Evolutionary conservation across 2,329 filamentous ascomycete genomes (phyloP).

Genomic region (Biscogniauxia marginata): DNA sequence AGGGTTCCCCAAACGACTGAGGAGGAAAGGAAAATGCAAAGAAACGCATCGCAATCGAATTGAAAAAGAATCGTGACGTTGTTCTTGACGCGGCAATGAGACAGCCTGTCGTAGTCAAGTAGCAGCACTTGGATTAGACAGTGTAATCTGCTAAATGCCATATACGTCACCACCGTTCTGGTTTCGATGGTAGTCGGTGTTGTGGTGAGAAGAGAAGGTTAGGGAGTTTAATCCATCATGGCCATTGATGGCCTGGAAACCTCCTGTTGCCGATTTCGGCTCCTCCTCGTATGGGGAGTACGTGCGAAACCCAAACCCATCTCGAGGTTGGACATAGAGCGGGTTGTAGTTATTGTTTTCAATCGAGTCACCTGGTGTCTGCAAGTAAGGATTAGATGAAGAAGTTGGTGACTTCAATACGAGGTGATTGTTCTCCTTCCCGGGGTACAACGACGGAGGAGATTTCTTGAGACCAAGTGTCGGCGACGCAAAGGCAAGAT

Average conservation of each 20-base stretch:
- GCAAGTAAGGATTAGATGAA: conserved; percentile 30
- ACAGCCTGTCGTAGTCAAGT: no score
- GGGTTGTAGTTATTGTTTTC: conserved; percentile 32
- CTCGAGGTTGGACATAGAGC: conserved; percentile 32
- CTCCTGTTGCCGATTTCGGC: conserved; percentile 16
- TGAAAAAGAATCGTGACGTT: background rate
- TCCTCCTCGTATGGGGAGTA: conserved; percentile 31
- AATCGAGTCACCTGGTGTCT: conserved; percentile 22
- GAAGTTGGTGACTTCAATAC: conserved; percentile 22
- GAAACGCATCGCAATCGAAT: background rate
- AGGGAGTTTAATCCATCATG: conserved; percentile 21
- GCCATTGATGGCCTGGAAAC: conserved; percentile 30
- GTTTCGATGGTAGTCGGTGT: conserved; percentile 16
- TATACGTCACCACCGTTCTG: conserved; percentile 21
- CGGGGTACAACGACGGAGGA: conserved; percentile 20
- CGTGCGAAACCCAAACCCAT: conserved; percentile 28
- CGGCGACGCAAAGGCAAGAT: conserved; percentile 32
- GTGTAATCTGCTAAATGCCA: conserved; percentile 8
- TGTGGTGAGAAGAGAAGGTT: conserved; percentile 20
- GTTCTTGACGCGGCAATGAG: background rate
- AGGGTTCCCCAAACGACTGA: background rate
- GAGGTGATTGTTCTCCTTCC: conserved; percentile 34
- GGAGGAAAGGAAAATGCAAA: background rate
- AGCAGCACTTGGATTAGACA: background rate
- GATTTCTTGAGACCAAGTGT: conserved; percentile 28